These are phyloP conservation scores for Boletellus ananas DNA, from an alignment of 768 basidiomycete genomes.

Conservation along the genomic window DNA sequence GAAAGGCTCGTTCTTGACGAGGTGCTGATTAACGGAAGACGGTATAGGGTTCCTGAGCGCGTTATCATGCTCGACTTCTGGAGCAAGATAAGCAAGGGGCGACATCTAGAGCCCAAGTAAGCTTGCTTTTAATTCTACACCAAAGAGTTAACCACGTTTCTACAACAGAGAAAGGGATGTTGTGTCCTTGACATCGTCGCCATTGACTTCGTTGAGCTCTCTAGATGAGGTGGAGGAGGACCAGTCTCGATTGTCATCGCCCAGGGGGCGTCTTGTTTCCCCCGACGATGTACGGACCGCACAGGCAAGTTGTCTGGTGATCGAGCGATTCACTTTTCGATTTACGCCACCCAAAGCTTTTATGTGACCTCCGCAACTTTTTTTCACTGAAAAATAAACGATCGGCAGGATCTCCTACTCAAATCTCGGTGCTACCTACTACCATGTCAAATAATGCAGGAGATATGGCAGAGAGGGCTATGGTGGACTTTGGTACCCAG, in stretches of 20 bases:
- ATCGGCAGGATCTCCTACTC: background rate
- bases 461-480: slow-evolving; percentile 9
- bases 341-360: slow-evolving; percentile 30
- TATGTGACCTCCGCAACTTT: slow-evolving; percentile 36
- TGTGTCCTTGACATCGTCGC: slow-evolving; percentile 62
- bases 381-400: slow-evolving; percentile 13
- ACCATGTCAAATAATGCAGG: background rate
- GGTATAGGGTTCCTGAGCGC: slow-evolving; percentile 90
- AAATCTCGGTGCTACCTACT: background rate
- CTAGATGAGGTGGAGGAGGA: slow-evolving; percentile 53
- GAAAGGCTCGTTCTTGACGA: slow-evolving; percentile 68
- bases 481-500: slow-evolving; percentile 25
- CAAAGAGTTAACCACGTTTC: background rate
- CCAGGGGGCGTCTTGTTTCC: slow-evolving; percentile 27
- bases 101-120: slow-evolving; percentile 40
- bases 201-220: slow-evolving; percentile 70
- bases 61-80: slow-evolving; percentile 94
- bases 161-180: slow-evolving; percentile 17
- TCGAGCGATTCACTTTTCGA: slow-evolving; percentile 2
- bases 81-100: slow-evolving; percentile 65
- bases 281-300: slow-evolving; percentile 56
- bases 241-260: slow-evolving; percentile 22
- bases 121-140: slow-evolving; percentile 14
- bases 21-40: slow-evolving; percentile 80
- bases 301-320: slow-evolving; percentile 40